Conservation (phyloP, 2,329 filamentous ascomycete species). For the Aureobasidium melanogenum region DNA sequence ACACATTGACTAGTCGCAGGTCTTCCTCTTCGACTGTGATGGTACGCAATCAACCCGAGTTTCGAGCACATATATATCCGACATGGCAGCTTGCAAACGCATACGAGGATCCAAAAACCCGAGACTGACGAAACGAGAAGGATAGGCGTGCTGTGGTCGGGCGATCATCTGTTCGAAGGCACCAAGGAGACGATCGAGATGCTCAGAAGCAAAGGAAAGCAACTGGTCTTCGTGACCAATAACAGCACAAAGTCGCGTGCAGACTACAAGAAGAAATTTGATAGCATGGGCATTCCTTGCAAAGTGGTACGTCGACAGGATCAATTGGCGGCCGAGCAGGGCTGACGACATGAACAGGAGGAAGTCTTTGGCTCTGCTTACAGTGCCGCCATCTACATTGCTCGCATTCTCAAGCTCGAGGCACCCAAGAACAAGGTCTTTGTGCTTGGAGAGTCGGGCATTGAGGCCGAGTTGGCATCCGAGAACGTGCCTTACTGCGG, state of each 20-base stretch:
- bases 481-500: slow-evolving; percentile 76
- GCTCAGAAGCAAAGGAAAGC: slow-evolving; percentile 78
- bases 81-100: background rate
- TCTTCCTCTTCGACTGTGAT: slow-evolving; percentile 95
- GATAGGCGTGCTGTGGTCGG: slow-evolving; percentile 91
- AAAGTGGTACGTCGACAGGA: slow-evolving; percentile 42
- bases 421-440: slow-evolving; percentile 84
- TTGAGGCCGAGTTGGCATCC: slow-evolving; percentile 76
- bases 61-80: background rate
- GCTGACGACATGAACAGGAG: slow-evolving; percentile 42
- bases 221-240: slow-evolving; percentile 93
- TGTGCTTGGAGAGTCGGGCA: slow-evolving; percentile 81
- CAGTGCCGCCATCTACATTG: slow-evolving; percentile 91
- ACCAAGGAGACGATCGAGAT: slow-evolving; percentile 78
- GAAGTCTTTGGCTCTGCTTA: slow-evolving; percentile 96
- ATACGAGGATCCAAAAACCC: background rate
- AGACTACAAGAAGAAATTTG: slow-evolving; percentile 90
- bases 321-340: background rate
- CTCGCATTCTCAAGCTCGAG: slow-evolving; percentile 75
- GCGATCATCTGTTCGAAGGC: slow-evolving; percentile 78
- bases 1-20: slow-evolving; percentile 38
- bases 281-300: slow-evolving; percentile 68
- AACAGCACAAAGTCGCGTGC: slow-evolving; percentile 94
- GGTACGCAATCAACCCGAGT: slow-evolving; percentile 45
- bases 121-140: slow-evolving; percentile 34